Conservation (phyloP, 306 rosid genomes). For the Ammopiptanthus mongolicus region DNA sequence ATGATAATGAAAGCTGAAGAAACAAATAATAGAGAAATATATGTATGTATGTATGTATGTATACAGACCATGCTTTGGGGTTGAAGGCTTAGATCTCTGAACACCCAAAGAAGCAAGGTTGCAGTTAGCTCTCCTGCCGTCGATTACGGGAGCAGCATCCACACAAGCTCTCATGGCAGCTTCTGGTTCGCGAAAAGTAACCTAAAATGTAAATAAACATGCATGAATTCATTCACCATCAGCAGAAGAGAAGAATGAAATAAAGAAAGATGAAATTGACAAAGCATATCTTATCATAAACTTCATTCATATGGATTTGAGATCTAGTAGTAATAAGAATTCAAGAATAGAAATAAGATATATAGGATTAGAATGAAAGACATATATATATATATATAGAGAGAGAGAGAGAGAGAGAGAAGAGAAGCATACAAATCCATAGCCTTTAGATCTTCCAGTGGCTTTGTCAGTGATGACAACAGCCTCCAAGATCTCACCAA, state of each 20-base stretch:
- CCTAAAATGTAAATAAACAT: slow-evolving; percentile 39
- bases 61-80: slow-evolving; percentile 77
- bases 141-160: slow-evolving; percentile 95
- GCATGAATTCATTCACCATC: not conserved
- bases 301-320: not conserved
- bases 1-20: not conserved
- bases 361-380: not conserved
- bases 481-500: slow-evolving; percentile 99
- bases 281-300: not conserved
- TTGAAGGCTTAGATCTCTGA: slow-evolving; percentile 99
- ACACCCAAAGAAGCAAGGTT: slow-evolving; percentile 98
- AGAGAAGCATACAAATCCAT: slow-evolving; percentile 68
- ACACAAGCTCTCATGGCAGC: slow-evolving; percentile 99
- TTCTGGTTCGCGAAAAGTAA: slow-evolving; percentile 84
- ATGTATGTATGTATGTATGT: too few species aligned
- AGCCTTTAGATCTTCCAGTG: slow-evolving; percentile 98
- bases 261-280: not conserved
- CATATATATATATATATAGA: too few species aligned
- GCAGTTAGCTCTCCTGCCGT: slow-evolving; percentile 95
- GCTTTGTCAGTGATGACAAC: slow-evolving; percentile 98
- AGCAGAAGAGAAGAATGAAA: not conserved
- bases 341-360: not conserved
- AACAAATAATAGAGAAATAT: not conserved
- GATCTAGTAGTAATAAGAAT: slow-evolving; percentile 12
- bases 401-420: not conserved